A percentile compares a stretch with the other conserved stretches of the same genome.
phyloP scores from a whole-genome alignment of 169 alveolate genomes.

The Plasmodium adleri region DNA sequence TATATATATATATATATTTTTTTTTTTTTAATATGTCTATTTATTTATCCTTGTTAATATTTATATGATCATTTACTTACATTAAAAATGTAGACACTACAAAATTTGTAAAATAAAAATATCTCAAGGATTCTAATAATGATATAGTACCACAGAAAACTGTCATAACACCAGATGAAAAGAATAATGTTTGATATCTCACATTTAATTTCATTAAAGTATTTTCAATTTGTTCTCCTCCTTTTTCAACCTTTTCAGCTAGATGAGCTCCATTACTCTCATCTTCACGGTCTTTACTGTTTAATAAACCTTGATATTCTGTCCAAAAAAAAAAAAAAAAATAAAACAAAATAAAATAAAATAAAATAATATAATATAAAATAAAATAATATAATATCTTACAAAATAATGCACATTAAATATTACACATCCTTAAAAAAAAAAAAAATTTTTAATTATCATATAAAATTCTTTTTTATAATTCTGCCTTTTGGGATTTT shows the following conservation, averaged over 20 bases:
- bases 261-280: slow-evolving; percentile 66
- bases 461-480: too few species aligned
- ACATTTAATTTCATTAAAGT: slow-evolving; percentile 90
- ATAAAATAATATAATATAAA: too few species aligned
- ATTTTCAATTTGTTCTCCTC: slow-evolving; percentile 92
- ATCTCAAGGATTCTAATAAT: slow-evolving; percentile 80
- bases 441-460: too few species aligned
- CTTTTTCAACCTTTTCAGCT: slow-evolving; percentile 86
- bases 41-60: too few species aligned
- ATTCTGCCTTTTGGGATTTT: too few species aligned
- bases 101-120: slow-evolving; percentile 83
- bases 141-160: slow-evolving; percentile 87
- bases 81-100: slow-evolving; percentile 83
- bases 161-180: slow-evolving; percentile 87
- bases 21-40: too few species aligned
- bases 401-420: too few species aligned
- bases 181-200: slow-evolving; percentile 90
- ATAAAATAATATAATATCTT: too few species aligned
- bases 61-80: slow-evolving; percentile 69
- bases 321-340: slow-evolving; percentile 11
- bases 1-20: not conserved
- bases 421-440: too few species aligned
- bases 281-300: slow-evolving; percentile 65
- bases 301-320: slow-evolving; percentile 71
- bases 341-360: too few species aligned